phyloP scores from a whole-genome alignment of 768 basidiomycete genomes.

The Epithele typhae region DNA sequence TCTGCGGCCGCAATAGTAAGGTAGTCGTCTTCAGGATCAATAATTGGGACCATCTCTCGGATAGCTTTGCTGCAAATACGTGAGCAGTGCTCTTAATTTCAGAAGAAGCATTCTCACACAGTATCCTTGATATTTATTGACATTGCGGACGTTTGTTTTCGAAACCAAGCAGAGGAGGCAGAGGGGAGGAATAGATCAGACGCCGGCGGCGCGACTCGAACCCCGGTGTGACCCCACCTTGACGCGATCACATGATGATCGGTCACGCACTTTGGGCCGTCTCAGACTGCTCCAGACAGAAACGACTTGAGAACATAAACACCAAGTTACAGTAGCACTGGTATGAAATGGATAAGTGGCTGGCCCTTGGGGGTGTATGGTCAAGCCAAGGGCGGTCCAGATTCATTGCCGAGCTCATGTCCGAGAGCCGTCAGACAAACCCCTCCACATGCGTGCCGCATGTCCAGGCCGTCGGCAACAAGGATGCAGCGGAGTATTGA shows the following conservation, averaged over 20 bases:
- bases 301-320: too few relatives aligned
- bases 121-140: conserved; percentile 21
- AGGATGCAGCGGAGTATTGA: too few relatives aligned
- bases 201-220: neutral
- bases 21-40: conserved; percentile 78
- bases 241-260: neutral
- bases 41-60: conserved; percentile 64
- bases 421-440: too few relatives aligned
- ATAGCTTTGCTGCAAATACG: conserved; percentile 51
- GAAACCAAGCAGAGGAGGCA: neutral
- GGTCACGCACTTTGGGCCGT: neutral
- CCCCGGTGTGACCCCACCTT: neutral
- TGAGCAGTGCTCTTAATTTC: neutral
- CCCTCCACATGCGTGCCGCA: too few relatives aligned
- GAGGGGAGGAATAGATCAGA: neutral
- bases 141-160: conserved; percentile 14
- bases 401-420: too few relatives aligned
- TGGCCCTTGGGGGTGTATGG: too few relatives aligned
- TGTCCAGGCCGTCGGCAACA: too few relatives aligned
- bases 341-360: too few relatives aligned
- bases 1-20: conserved; percentile 71
- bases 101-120: neutral
- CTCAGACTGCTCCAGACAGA: too few relatives aligned
- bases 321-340: too few relatives aligned
- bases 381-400: too few relatives aligned